Percentiles rank a stretch among this genome's conserved stretches.
These are phyloP conservation scores for Pythium dissotocum DNA, from an alignment of 352 stramenopile species.

Conservation along the genomic window DNA sequence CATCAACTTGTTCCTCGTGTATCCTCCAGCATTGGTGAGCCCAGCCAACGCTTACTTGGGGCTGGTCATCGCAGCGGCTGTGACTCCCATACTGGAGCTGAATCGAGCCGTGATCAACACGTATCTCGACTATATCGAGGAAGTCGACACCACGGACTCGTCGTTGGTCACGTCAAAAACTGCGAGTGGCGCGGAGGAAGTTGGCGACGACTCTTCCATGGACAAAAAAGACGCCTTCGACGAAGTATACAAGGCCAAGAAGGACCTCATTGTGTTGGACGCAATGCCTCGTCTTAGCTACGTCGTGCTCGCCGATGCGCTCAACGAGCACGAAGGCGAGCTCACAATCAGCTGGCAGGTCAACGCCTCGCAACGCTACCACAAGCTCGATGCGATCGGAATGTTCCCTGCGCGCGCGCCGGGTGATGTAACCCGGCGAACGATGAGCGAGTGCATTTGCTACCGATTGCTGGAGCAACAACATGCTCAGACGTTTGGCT, in stretches of 20 bases:
- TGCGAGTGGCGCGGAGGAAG: conserved; percentile 13
- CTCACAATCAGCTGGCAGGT: conserved; percentile 61
- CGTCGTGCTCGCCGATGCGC: conserved; percentile 45
- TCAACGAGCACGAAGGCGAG: conserved; percentile 49
- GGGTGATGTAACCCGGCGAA: conserved; percentile 30
- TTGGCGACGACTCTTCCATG: conserved; percentile 8
- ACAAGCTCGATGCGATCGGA: conserved; percentile 56
- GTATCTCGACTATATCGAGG: conserved; percentile 53
- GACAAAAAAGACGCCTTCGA: conserved; percentile 17
- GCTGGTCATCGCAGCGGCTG: conserved; percentile 37
- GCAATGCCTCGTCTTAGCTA: conserved; percentile 50
- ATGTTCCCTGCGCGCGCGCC: conserved; percentile 49
- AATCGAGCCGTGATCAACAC: conserved; percentile 51
- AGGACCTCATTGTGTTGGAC: conserved; percentile 43
- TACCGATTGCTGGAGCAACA: conserved; percentile 49
- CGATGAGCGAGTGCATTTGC: conserved; percentile 61
- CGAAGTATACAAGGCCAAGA: conserved; percentile 32
- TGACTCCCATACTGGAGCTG: conserved; percentile 47
- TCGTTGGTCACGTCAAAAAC: not conserved
- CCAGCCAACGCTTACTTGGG: conserved; percentile 26
- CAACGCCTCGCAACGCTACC: conserved; percentile 50
- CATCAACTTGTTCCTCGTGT: conserved; percentile 38
- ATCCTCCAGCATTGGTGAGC: conserved; percentile 18
- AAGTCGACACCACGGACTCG: conserved; percentile 22
- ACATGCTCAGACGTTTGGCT: conserved; percentile 42